Evolutionary conservation across 139 green algal genomes (phyloP), one percentile per base, ranked within the genome.

Genomic region (Chlorella sp.): DNA sequence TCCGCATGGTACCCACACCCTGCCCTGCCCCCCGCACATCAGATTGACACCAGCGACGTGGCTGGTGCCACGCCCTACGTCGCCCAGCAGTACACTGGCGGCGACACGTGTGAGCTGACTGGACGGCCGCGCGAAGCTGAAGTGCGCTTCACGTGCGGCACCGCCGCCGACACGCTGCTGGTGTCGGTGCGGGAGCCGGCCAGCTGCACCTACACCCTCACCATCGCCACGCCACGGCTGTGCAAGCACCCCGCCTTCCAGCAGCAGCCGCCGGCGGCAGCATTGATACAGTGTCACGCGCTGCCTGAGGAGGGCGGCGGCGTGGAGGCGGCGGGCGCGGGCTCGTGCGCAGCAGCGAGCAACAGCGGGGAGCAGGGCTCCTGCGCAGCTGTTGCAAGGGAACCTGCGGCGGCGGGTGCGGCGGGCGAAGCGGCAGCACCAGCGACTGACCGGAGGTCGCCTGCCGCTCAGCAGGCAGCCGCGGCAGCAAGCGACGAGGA

Each of bases 131-230:
- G 95, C 11, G 80, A 81, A 0, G 89, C 92, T 7, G 93, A 98
- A 92, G 95, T 95, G 77, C 20, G 82, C 11, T 97, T 94, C 83
- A 89, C 85, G 2, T 97, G 93, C 80, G 76, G 87, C 30, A 73
- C 73, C 30, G 85, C 38, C 32, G 40, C 41, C 19, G 56, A 77
- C 54, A 70, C 44, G 54, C 26, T 82, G 20, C 82, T 98, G 22
- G 68, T 87, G 6, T 87, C 85, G 24, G 84, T 97, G 56, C 90
- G 91, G 84, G 95, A 98, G 90, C 94, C 94, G 32, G 81, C 92
- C 54, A 95, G 93, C 44, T 98, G 95, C 86, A 83, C 90, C 67
- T 98, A 98, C 83, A 62, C 94, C 32, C 85, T 96, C 62, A 86
- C 81, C 19, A 83, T 98, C 0, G 60, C 87, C n/a, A 96, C 92